Base-by-base conservation (phyloP, 148 eudicot genomes). In the Silene conica region DNA sequence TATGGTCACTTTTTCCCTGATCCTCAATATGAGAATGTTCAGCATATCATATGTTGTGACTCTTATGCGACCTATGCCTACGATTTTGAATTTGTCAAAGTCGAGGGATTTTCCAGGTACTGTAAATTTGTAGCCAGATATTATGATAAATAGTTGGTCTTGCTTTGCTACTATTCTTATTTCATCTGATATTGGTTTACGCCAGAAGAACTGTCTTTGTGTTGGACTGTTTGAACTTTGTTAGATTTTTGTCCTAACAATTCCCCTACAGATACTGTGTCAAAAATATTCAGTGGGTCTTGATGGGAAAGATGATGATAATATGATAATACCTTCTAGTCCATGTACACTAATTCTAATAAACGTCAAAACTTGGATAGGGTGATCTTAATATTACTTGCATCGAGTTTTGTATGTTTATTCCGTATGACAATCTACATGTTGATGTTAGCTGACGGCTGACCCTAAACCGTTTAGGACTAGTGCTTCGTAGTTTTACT, bases 1-100 rank as follows among this genome's bases (percentile, higher is more conserved):
- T 94, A 87, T 86, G 98, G 98, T 67, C 98, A 94, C 83, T 94
- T 89, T 80, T 94, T 92, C 85, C 97, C 98, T 38, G 97, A 94
- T 84, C 98, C 97, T 46, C 96, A 92, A 83, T 94, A 89, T 82
- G 97, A 94, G 79, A 89, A 94, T 82, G 97, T 94, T 69, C 98
- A 94, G 82, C 97, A 94, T 83, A 87, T 94, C 57, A 90, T 89
- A 52, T 94, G 98, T 59, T 94, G 98, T 48, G 98, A 94, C 82
- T 89, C 98, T 66, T 84, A 86, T 82, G 97, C 92, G 23, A 94
- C 97, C 71, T 94, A 94, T 82, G 96, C 96, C 45, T 94, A 94
- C 77, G 98, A 94, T 80, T 94, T 94, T 28, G 98, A 94, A 76
- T 92, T 94, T 87, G 83, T 82, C 70, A 87, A 86, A 78, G 77